Conservation (phyloP, 2,329 filamentous ascomycete species). For the Phaeophleospora eucalypticola region DNA sequence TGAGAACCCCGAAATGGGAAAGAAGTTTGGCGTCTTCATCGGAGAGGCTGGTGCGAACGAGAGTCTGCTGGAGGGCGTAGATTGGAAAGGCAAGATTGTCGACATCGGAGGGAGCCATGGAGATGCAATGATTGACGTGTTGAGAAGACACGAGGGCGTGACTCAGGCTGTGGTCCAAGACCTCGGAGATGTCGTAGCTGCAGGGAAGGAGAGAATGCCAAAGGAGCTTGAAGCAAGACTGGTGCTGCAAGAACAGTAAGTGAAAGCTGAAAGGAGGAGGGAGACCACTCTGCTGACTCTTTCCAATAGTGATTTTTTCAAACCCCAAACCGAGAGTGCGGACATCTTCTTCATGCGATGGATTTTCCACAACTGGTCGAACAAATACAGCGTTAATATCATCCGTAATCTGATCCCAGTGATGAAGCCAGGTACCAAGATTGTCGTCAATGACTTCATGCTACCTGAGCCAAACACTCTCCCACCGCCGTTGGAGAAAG, state of each 20-base stretch:
- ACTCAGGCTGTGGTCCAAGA: constrained; percentile 3
- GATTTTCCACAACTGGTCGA: constrained; percentile 25
- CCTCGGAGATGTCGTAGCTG: not conserved
- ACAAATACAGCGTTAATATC: constrained; percentile 18
- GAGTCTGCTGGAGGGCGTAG: not conserved
- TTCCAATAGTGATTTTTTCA: constrained; percentile 26
- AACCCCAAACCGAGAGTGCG: constrained; percentile 24
- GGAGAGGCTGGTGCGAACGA: not conserved
- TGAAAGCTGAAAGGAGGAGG: not conserved
- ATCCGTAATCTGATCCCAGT: constrained; percentile 15
- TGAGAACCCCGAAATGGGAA: constrained; percentile 1
- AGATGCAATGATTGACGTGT: constrained; percentile 3
- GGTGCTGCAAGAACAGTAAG: constrained; percentile 1
- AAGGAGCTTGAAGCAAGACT: not conserved
- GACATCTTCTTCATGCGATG: constrained; percentile 26
- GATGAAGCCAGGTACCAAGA: constrained; percentile 17
- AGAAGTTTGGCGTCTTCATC: constrained; percentile 2
- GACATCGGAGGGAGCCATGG: constrained; percentile 5
- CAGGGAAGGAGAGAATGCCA: not conserved
- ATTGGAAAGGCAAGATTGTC: constrained; percentile 4
- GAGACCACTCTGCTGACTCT: not conserved
- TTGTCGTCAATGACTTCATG: constrained; percentile 24
- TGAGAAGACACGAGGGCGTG: constrained; percentile 2
- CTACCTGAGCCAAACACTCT: constrained; percentile 10
- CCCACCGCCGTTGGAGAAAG: constrained; percentile 1